Evolutionary conservation across 805 yeast species (phyloP).

Genomic region (Metschnikowia similis): DNA sequence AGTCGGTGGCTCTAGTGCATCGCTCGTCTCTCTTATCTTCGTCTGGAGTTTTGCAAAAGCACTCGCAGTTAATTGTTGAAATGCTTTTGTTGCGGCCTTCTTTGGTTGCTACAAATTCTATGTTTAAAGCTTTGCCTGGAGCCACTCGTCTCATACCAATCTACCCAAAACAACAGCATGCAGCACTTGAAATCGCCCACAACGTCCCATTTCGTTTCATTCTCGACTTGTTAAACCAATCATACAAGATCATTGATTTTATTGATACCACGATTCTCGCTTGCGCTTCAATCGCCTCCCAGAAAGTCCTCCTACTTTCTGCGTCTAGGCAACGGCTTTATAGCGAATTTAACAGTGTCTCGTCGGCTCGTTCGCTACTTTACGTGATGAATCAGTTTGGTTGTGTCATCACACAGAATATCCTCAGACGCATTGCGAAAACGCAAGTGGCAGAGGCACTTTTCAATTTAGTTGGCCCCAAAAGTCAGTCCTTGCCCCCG

Average conservation of each 20-base stretch:
- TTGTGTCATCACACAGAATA: conserved; percentile 3
- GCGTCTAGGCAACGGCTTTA: conserved; percentile 7
- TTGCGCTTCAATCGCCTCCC: conserved; percentile 8
- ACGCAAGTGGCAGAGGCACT: background rate
- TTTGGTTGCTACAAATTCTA: conserved; percentile 4
- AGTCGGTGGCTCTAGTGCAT: conserved; percentile 6
- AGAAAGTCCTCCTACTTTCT: conserved; percentile 4
- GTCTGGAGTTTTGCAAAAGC: conserved; percentile 4
- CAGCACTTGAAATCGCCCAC: conserved; percentile 11
- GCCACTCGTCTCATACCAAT: conserved; percentile 8
- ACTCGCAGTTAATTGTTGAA: conserved; percentile 8
- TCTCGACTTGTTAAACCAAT: conserved; percentile 14
- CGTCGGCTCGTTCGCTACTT: conserved; percentile 9
- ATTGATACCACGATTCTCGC: conserved; percentile 5
- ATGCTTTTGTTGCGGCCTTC: conserved; percentile 6
- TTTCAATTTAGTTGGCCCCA: background rate
- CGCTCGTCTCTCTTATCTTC: conserved; percentile 7
- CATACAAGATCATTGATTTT: background rate
- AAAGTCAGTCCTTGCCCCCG: conserved; percentile 22
- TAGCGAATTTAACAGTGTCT: conserved; percentile 9
- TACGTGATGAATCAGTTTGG: conserved; percentile 13
- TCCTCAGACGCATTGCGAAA: conserved; percentile 4
- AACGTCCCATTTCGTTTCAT: conserved; percentile 11
- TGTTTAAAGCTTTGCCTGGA: conserved; percentile 8
- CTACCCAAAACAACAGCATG: conserved; percentile 7